A percentile compares a stretch with the other conserved stretches of the same genome.
Conservation (phyloP, 768 basidiomycete genomes). For the Russula foetens region DNA sequence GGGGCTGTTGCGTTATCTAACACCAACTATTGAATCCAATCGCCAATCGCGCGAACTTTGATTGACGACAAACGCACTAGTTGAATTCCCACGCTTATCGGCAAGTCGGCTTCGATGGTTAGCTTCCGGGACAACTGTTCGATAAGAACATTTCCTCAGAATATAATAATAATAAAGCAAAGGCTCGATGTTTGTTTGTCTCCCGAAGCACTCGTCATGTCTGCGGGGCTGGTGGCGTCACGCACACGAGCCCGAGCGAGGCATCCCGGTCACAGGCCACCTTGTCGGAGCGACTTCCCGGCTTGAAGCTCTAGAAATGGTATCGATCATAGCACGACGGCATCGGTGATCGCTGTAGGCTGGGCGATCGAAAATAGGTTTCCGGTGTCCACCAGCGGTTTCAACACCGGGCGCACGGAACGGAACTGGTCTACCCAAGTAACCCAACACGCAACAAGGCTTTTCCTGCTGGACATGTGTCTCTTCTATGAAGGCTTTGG, state of each 20-base stretch:
- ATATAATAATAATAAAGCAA: too few species aligned
- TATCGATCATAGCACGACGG: not conserved
- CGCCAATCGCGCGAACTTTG: not conserved
- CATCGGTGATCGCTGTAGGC: not conserved
- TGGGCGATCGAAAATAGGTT: not conserved
- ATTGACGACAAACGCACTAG: not conserved
- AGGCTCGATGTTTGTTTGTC: too few species aligned
- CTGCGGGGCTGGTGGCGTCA: not conserved
- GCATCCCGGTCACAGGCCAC: not conserved
- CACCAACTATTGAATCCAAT: too few species aligned
- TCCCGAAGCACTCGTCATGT: not conserved
- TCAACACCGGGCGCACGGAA: not conserved
- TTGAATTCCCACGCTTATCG: not conserved
- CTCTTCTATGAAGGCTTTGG: not conserved
- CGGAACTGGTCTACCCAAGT: not conserved
- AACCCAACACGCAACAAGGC: not conserved
- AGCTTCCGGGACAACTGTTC: not conserved
- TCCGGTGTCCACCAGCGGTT: not conserved
- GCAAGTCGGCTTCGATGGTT: not conserved
- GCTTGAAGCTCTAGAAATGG: not conserved
- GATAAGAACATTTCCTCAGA: not conserved
- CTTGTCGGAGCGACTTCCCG: not conserved
- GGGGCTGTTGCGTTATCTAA: slow-evolving; percentile 1
- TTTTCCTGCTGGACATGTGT: not conserved
- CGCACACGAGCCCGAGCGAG: not conserved